These are phyloP conservation scores for Phytomonas sp. DNA, from an alignment of 208 protist species.

Conservation along the genomic window DNA sequence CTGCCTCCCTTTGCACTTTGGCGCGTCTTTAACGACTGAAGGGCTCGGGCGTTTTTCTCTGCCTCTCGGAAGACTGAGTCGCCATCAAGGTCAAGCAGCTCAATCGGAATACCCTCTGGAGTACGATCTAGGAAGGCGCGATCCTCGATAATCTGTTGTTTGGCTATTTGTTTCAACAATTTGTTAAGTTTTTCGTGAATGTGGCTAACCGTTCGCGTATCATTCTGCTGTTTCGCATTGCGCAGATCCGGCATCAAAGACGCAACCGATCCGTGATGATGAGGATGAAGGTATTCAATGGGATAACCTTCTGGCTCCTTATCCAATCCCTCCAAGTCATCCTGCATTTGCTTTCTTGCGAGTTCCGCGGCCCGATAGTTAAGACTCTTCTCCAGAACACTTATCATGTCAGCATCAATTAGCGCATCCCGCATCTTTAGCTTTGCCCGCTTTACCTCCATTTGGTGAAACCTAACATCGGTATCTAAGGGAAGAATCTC, in stretches of 20 bases:
- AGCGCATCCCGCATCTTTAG: constrained; percentile 49
- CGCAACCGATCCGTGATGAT: constrained; percentile 38
- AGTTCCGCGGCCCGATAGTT: constrained; percentile 69
- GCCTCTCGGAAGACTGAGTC: constrained; percentile 32
- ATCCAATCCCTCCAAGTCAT: constrained; percentile 50
- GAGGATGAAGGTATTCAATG: constrained; percentile 40
- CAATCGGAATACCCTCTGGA: constrained; percentile 33
- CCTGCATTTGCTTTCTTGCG: constrained; percentile 43
- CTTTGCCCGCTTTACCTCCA: constrained; percentile 65
- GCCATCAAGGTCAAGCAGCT: constrained; percentile 17
- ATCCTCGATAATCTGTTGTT: constrained; percentile 23
- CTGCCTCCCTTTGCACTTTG: constrained; percentile 12
- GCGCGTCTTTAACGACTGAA: constrained; percentile 28
- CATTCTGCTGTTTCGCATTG: constrained; percentile 43
- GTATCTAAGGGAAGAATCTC: constrained; percentile 31
- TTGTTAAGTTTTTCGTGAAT: neutral
- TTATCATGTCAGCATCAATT: constrained; percentile 25
- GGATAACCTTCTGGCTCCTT: constrained; percentile 61
- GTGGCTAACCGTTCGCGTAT: neutral
- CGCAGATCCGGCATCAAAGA: constrained; percentile 56
- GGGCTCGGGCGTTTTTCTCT: constrained; percentile 27
- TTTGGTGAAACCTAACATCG: constrained; percentile 38
- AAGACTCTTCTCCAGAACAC: constrained; percentile 50
- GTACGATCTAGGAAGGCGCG: constrained; percentile 17
- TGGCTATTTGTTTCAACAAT: neutral